These are phyloP conservation scores for Petunia hybrid DNA, from an alignment of 305 asterid species.

Conservation along the genomic window DNA sequence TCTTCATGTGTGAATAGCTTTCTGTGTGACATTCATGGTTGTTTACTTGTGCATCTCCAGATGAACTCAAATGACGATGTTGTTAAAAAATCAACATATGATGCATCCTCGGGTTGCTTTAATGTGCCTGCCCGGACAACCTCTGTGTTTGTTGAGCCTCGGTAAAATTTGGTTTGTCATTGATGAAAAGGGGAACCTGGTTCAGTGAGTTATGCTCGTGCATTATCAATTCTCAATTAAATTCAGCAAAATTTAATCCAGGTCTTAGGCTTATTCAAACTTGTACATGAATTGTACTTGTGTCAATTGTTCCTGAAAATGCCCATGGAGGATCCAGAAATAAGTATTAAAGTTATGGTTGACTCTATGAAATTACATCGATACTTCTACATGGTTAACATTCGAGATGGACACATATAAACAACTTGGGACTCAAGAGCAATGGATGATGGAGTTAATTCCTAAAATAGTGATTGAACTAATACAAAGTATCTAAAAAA, in stretches of 20 bases:
- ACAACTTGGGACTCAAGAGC: not conserved
- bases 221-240: not conserved
- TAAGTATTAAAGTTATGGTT: not conserved
- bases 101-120: conserved; percentile 69
- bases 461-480: no score
- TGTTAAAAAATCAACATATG: conserved; percentile 70
- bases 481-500: no score
- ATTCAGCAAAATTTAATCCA: not conserved
- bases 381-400: no score
- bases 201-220: not conserved
- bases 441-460: not conserved
- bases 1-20: conserved; percentile 9
- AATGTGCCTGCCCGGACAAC: conserved; percentile 78
- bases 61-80: conserved; percentile 66
- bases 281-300: conserved; percentile 11
- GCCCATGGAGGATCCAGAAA: conserved; percentile 17
- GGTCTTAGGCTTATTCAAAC: not conserved
- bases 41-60: conserved; percentile 45
- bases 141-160: conserved; percentile 73
- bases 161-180: conserved; percentile 20
- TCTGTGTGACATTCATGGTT: not conserved
- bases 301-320: not conserved
- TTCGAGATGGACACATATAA: not conserved
- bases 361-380: no score
- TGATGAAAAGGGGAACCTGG: not conserved